Base-by-base conservation (phyloP, 1,139 yeast genomes). In the Suhomyces terraborum region DNA sequence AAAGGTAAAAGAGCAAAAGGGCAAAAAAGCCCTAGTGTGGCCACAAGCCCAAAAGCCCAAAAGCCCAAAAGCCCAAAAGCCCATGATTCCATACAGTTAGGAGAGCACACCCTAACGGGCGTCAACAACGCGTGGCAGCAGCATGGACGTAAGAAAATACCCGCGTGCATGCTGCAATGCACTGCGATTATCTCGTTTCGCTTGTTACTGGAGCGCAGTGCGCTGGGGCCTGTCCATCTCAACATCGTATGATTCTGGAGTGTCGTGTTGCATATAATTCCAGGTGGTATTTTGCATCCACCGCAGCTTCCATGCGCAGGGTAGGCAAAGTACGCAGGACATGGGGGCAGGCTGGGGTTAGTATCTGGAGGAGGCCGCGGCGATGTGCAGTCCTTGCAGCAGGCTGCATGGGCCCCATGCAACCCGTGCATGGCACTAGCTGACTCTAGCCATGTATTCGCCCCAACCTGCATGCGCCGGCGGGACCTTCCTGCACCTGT, bases 161-260 rank as follows among this genome's bases (percentile, higher is more conserved):
- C 18, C 24, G 25, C 24, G 32, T 30, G 29, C 33, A 18, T 35
- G 18, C 38, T 23, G 33, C 34, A n/a, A 26, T 12, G 23, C 38
- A 22, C 30, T 13, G 13, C 28, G 34, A 29, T 28, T 35, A 35
- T 35, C 32, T 29, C 10, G 33, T 14, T 23, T 34, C 36, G 36
- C 36, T 34, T 34, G 25, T 19, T 21, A 13, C 36, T 25, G 31
- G 27, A 12, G 21, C 6, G 18, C 8, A 28, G 17, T 18, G 12
- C 22, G 25, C n/a, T 21, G 32, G 18, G 32, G 32, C 12, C 22
- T 18, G 32, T 29, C 10, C 32, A 18, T 28, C 30, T 30, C 31
- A 33, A 30, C 13, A 41, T 41, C 44, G 38, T 41, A 41, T 34
- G 44, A 41, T 41, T 37, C 23, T 24, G 23, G 20, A 14, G 30